phyloP scores from a whole-genome alignment of 352 stramenopile species.

The Thraustochytrium striatum region DNA sequence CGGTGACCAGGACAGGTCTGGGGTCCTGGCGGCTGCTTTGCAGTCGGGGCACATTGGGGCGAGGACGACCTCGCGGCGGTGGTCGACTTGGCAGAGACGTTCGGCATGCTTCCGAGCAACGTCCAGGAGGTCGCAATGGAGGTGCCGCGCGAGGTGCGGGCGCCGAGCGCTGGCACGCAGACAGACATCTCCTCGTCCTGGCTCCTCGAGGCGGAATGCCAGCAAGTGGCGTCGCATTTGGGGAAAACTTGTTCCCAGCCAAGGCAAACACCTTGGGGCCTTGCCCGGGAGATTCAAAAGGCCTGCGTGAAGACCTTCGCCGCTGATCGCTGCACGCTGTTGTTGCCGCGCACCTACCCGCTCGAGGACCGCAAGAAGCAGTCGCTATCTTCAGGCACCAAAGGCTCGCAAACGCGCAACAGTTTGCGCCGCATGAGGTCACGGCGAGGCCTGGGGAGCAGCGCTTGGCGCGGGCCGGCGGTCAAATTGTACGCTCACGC shows the following conservation, averaged over 20 bases:
- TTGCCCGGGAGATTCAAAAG: not conserved
- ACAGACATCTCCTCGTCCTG: not conserved
- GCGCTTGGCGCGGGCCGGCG: too few relatives aligned
- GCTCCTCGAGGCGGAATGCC: not conserved
- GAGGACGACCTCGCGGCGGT: not conserved
- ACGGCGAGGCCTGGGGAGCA: too few relatives aligned
- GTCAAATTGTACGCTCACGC: not conserved
- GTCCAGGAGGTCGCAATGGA: not conserved
- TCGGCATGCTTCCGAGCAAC: not conserved
- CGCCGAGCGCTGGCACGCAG: not conserved
- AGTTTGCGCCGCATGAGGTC: not conserved
- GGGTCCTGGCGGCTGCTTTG: not conserved
- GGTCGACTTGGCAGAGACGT: not conserved
- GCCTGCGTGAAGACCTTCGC: not conserved
- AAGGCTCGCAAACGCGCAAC: not conserved
- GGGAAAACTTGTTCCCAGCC: not conserved
- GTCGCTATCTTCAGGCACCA: not conserved
- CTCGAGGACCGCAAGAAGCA: not conserved
- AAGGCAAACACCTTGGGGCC: not conserved
- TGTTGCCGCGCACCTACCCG: not conserved
- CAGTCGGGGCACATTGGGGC: not conserved
- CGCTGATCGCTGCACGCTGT: not conserved
- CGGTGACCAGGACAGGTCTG: not conserved
- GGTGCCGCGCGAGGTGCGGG: too few relatives aligned
- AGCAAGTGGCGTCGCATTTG: not conserved